Conservation (phyloP, 2,329 filamentous ascomycete species). For the Neopestalotiopsis rosae region DNA sequence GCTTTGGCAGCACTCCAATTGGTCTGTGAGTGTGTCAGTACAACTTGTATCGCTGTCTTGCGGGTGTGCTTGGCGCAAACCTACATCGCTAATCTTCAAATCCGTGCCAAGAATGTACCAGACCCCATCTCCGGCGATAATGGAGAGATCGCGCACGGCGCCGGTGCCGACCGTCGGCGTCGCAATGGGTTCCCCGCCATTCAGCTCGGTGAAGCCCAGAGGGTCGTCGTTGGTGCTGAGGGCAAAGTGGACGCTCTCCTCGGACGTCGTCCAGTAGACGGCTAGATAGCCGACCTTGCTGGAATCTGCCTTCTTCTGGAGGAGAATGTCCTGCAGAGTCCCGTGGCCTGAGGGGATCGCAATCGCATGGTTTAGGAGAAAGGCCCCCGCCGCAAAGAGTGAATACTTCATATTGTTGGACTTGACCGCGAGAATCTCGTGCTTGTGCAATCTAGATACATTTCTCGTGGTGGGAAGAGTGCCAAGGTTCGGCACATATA, state of each 20-base stretch:
- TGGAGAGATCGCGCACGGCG: slow-evolving; percentile 4
- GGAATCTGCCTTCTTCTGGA: slow-evolving; percentile 1
- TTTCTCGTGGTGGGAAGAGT: not conserved
- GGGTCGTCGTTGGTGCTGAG: slow-evolving; percentile 11
- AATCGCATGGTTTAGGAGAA: not conserved
- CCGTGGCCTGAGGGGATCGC: not conserved
- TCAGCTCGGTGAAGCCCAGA: not conserved
- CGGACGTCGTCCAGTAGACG: slow-evolving; percentile 1
- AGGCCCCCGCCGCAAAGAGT: not conserved
- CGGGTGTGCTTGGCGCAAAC: not conserved
- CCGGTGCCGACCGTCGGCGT: not conserved
- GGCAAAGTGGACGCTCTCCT: not conserved
- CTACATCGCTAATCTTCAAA: not conserved
- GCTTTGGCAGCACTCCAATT: not conserved
- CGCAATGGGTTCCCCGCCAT: not conserved
- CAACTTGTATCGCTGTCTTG: not conserved
- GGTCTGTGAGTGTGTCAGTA: not conserved
- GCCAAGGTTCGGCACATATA: not conserved
- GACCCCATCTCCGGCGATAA: not conserved
- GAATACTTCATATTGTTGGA: not conserved
- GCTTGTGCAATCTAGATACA: not conserved
- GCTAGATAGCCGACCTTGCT: slow-evolving; percentile 8
- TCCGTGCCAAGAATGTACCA: slow-evolving; percentile 12
- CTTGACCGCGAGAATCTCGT: not conserved
- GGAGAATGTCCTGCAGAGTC: not conserved